Evolutionary conservation across 441 rosid genomes (phyloP).

Genomic region (Populus hybrid): DNA sequence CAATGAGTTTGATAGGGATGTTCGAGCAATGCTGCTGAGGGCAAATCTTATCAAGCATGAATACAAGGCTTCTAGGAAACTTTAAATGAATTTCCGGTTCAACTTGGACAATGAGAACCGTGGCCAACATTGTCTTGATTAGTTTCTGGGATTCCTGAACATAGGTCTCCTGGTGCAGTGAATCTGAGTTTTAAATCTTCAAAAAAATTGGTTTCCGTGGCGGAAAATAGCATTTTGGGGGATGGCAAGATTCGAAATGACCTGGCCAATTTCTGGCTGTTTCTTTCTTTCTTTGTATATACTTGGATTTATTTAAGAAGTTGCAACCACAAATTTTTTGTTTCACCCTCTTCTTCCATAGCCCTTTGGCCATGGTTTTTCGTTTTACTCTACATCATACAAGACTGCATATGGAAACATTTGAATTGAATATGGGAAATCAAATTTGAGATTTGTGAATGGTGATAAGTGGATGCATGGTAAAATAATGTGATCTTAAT

Average conservation of each 20-base stretch:
- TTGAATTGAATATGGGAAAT: not conserved
- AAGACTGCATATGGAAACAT: not conserved
- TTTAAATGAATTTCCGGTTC: constrained; percentile 39
- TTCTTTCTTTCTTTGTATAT: constrained; percentile 15
- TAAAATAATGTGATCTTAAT: not conserved
- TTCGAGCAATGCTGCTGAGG: constrained; percentile 82
- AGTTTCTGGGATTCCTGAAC: constrained; percentile 6
- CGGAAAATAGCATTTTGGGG: constrained; percentile 15
- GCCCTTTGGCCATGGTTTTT: not conserved
- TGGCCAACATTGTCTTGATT: constrained; percentile 11
- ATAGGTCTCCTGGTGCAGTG: not conserved
- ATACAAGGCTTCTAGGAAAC: constrained; percentile 65
- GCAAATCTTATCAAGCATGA: constrained; percentile 87
- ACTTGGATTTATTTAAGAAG: constrained; percentile 18
- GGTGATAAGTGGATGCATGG: not conserved
- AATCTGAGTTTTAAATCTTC: constrained; percentile 6
- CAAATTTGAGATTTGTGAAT: not conserved
- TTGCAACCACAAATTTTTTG: not conserved
- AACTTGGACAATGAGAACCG: constrained; percentile 17
- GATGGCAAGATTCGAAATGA: constrained; percentile 16
- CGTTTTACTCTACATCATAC: not conserved
- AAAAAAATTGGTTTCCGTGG: not conserved
- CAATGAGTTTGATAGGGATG: constrained; percentile 83
- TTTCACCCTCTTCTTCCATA: not conserved
- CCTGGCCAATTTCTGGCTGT: constrained; percentile 6